Evolutionary conservation across 1,139 yeast genomes (phyloP), one percentile per base, ranked within the genome.

Genomic region (Hyphopichia wangnamkhiaoensis): DNA sequence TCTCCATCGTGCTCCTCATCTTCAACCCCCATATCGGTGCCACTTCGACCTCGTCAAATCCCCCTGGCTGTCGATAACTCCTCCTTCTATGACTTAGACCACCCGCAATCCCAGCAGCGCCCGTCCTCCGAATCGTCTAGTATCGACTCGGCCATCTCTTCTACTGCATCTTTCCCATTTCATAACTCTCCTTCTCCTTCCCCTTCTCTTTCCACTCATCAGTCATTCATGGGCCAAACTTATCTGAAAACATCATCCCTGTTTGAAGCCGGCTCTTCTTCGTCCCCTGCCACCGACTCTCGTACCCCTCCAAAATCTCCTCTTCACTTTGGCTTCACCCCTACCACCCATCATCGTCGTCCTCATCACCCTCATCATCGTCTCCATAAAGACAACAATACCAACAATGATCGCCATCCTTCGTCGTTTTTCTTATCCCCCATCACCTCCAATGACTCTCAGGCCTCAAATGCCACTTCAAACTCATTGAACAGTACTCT

Each of bases 391-490:
- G 10, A 21, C 24, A 13, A 9, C 24, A 27, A 27, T 13, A 31
- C 13, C 31, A 29, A 5, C 17, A 3, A 29, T 15, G 10, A 37
- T 10, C 31, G 23, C 29, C 33, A 37, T 3, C 59, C 59, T 3
- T 54, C 65, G 15, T 49, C 63, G n/a, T 55, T 63, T 33, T 54
- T 59, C 39, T 54, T 67, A 34, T 62, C 68, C 12, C 73, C 73
- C 16, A 60, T 67, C 40, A 65, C 71, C 2, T 63, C 70, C 4
- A 59, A 62, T 33, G 72, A 67, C 34, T 56, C 65, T 12, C 44
- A 29, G 31, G 14, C 34, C 44, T 42, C 37, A 33, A 34, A 19
- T 34, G 46, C 40, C 30, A 32, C 30, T 24, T 26, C 27, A 17
- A 37, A 33, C 29, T 33, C 17, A 10, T 18, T 25, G 25, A 38